Conservation (phyloP, 768 basidiomycete genomes). For the Gymnopilus dilepis region DNA sequence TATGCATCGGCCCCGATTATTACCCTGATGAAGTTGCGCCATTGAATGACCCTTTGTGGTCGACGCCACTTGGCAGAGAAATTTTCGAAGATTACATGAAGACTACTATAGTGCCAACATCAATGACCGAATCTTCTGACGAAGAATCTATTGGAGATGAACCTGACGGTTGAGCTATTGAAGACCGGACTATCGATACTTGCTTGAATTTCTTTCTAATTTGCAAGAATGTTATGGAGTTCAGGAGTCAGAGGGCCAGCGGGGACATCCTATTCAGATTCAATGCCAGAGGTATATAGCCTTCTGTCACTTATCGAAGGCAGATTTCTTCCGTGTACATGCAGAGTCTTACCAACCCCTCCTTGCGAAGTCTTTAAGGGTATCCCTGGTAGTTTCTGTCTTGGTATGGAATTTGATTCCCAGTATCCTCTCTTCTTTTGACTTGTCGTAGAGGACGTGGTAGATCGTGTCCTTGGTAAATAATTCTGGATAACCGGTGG, state of each 20-base stretch:
- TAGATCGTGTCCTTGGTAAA: conserved; percentile 21
- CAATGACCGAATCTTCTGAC: background rate
- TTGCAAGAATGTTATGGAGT: too few relatives aligned
- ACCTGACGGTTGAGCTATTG: too few relatives aligned
- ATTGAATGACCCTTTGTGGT: background rate
- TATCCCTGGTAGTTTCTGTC: conserved; percentile 37
- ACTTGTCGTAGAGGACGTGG: conserved; percentile 30
- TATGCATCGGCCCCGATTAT: background rate
- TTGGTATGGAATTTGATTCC: conserved; percentile 37
- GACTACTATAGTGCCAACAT: background rate
- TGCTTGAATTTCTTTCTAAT: too few relatives aligned
- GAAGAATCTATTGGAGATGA: background rate
- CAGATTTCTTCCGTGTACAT: too few relatives aligned
- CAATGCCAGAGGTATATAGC: too few relatives aligned
- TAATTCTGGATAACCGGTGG: conserved; percentile 34
- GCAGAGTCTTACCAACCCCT: conserved; percentile 42
- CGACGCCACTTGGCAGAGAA: background rate
- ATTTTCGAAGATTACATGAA: conserved; percentile 5
- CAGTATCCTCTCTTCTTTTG: conserved; percentile 34
- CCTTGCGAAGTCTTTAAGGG: conserved; percentile 34
- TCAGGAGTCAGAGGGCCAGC: too few relatives aligned
- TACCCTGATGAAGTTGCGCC: background rate
- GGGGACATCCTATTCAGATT: too few relatives aligned
- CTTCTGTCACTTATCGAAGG: too few relatives aligned
- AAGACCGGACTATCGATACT: too few relatives aligned